Base-by-base conservation (phyloP, 345 rosid genomes). In the Salix suchowensis region DNA sequence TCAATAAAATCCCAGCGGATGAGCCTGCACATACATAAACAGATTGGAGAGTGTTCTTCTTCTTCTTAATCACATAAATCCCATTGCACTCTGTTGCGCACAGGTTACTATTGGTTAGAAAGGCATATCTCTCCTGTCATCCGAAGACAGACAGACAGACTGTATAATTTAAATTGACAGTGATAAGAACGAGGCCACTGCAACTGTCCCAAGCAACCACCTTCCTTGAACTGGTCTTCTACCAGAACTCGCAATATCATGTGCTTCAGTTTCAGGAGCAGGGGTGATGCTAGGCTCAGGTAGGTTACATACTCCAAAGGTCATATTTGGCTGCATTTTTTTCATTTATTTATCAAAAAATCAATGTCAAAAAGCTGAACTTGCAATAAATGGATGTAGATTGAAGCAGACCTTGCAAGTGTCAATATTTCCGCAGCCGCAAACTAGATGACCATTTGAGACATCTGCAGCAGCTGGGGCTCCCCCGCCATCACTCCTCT, bases 291-390 rank as follows among this genome's bases (percentile, higher is more conserved):
- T 70, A 1, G 88, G 52, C 76, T 82, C 78, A 11, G 88, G 83
- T 16, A 68, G 2, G 36, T 84, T 46, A 37, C 92, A 87, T 1
- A 12, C 83, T 65, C 89, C 94, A 15, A 70, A 84, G 34, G 68
- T 82, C 91, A 79, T 85, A 72, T 88, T 88, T 54, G 80, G 85
- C 92, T 88, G 82, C 80, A 68, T 34, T 34, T 2, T 4, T 7
- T 19, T 28, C 2, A 6, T 44, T 2, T 40, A 32, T n/a, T 3
- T 12, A 1, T 3, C n/a, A 32, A 3, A 32, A 4, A 6, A 30
- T 69, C 36, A 69, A 30, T 18, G 42, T 65, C 21, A 46, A 10
- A 34, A 55, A 2, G 16, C 30, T 52, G n/a, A 69, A 2, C 54
- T 19, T 39, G 62, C 5, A n/a, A 32, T n/a, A 21, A 44, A 23